Percentiles rank a stretch among this genome's conserved stretches.
These are phyloP conservation scores for Strobilomyces dryophilus DNA, from an alignment of 768 basidiomycete species.

Conservation along the genomic window DNA sequence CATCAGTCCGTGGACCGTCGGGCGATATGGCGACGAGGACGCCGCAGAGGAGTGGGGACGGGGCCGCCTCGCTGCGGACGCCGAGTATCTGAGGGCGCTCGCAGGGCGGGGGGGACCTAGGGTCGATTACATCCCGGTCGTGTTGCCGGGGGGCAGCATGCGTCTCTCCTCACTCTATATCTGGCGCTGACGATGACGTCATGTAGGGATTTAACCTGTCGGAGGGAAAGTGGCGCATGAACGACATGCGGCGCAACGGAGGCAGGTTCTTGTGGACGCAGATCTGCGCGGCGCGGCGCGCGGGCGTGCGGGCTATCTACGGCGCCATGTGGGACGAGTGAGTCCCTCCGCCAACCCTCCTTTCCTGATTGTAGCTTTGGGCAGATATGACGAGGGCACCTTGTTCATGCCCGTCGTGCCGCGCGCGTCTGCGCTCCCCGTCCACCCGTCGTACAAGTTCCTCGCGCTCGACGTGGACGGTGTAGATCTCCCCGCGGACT, in stretches of 20 bases:
- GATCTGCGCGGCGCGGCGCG: constrained; percentile 60
- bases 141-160: constrained; percentile 79
- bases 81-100: constrained; percentile 51
- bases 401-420: constrained; percentile 73
- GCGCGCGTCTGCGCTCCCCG: constrained; percentile 54
- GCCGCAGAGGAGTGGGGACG: no score
- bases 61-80: constrained; percentile 59
- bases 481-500: constrained; percentile 74
- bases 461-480: constrained; percentile 78
- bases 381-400: constrained; percentile 81
- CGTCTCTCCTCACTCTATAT: constrained; percentile 26
- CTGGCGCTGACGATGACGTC: background rate
- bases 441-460: constrained; percentile 54
- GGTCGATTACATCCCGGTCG: constrained; percentile 78
- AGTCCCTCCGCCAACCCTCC: no score
- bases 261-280: constrained; percentile 81
- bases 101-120: constrained; percentile 45
- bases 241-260: constrained; percentile 66
- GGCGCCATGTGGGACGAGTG: no score
- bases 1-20: constrained; percentile 81
- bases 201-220: constrained; percentile 66
- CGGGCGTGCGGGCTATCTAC: constrained; percentile 64
- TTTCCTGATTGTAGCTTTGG: no score
- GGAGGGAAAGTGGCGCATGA: constrained; percentile 66
- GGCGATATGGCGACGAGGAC: constrained; percentile 57